Conservation (phyloP, 1,284 basidiomycete genomes). For the Hemileia vastatrix region DNA sequence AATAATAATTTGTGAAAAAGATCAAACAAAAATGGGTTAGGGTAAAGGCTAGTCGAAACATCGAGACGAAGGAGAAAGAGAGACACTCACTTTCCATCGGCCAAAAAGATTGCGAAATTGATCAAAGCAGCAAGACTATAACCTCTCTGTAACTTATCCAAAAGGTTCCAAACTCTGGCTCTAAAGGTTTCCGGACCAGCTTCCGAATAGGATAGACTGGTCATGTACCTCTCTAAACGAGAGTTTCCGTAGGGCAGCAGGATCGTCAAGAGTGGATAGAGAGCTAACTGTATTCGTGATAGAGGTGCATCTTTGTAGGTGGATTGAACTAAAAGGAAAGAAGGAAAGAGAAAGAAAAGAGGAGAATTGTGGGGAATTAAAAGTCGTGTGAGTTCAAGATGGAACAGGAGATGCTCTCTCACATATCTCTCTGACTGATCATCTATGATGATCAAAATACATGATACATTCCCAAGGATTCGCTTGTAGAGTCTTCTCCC, state of each 20-base stretch:
- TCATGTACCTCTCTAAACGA: constrained; percentile 62
- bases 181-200: constrained; percentile 46
- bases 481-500: constrained; percentile 22
- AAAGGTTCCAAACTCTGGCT: constrained; percentile 62
- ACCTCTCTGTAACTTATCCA: constrained; percentile 59
- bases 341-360: constrained; percentile 26
- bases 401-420: background rate
- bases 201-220: constrained; percentile 80
- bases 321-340: constrained; percentile 28
- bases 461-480: constrained; percentile 41
- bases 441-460: background rate
- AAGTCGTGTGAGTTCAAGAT: constrained; percentile 6
- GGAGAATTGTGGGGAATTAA: constrained; percentile 20
- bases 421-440: background rate
- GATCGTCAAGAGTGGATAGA: constrained; percentile 66
- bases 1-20: no score
- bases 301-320: constrained; percentile 35
- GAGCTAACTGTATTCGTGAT: constrained; percentile 30
- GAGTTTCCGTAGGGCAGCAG: constrained; percentile 67
- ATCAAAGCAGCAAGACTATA: constrained; percentile 55
- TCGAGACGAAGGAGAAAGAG: no score
- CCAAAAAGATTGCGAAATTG: constrained; percentile 75
- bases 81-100: constrained; percentile 63
- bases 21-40: no score
- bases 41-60: no score